Percentiles rank a stretch among this genome's conserved stretches.
These are phyloP conservation scores for Acanthamoeba castellanii DNA, from an alignment of 208 protist genomes.

Conservation along the genomic window DNA sequence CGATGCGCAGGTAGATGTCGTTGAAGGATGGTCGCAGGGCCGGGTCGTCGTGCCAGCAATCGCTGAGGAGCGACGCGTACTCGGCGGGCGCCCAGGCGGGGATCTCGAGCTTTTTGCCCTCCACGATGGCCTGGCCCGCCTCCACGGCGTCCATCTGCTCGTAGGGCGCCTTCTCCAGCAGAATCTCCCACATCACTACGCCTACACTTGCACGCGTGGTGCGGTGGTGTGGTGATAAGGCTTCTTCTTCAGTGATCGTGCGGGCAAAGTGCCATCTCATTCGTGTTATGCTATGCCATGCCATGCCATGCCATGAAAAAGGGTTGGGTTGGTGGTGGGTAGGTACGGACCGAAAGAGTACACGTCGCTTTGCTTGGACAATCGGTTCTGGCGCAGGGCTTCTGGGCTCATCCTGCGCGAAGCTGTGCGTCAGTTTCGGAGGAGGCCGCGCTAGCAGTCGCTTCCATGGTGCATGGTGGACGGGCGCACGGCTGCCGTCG, in stretches of 20 bases:
- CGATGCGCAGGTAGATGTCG: background rate
- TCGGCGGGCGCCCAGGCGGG: background rate
- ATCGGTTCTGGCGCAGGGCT: background rate
- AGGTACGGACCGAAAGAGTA: background rate
- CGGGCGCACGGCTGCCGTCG: background rate
- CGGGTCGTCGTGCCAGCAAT: background rate
- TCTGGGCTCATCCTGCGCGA: slow-evolving; percentile 24
- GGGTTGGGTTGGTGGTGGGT: too few species aligned
- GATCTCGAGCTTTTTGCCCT: slow-evolving; percentile 1
- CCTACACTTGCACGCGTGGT: background rate
- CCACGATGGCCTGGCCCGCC: slow-evolving; percentile 25
- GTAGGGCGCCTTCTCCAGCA: slow-evolving; percentile 3
- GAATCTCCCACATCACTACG: background rate
- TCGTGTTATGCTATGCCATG: too few species aligned
- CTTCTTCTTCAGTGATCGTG: background rate
- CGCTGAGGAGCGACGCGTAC: background rate
- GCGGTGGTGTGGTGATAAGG: too few species aligned
- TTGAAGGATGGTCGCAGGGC: background rate
- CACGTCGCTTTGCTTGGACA: slow-evolving; percentile 28
- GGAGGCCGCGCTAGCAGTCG: too few species aligned
- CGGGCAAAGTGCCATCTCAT: background rate
- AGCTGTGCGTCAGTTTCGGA: background rate
- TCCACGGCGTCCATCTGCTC: slow-evolving; percentile 1
- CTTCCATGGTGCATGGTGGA: background rate
- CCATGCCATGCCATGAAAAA: background rate